Percentiles rank a stretch among this genome's conserved stretches.
Conservation (phyloP, 179 eudicot genomes). For the Gypsophila paniculata region DNA sequence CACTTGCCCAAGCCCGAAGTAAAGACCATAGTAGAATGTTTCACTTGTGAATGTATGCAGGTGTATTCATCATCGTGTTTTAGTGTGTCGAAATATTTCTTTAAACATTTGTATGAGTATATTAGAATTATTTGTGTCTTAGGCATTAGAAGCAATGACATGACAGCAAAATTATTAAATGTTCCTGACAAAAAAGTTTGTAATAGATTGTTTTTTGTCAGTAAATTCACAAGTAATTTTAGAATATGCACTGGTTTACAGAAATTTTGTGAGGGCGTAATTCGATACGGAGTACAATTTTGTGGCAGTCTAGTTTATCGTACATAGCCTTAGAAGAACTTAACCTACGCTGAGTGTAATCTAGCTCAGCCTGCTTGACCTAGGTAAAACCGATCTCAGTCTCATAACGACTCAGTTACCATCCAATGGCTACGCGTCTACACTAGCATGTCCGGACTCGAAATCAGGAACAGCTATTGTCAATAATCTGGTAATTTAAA, state of each 20-base stretch:
- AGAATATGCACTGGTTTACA: not conserved
- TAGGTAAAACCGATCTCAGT: too few species aligned
- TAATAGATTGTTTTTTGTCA: not conserved
- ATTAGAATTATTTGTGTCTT: not conserved
- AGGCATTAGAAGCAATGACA: not conserved
- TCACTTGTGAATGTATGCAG: constrained; percentile 7
- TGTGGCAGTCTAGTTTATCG: not conserved
- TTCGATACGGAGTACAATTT: not conserved
- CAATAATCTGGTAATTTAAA: not conserved
- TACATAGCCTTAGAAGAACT: not conserved
- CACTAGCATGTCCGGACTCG: not conserved
- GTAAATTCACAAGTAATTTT: constrained; percentile 1
- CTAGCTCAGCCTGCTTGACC: too few species aligned
- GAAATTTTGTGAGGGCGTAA: not conserved
- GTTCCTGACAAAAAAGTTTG: not conserved
- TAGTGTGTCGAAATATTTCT: not conserved
- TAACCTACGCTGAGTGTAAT: not conserved
- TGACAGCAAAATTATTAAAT: not conserved
- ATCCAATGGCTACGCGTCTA: too few species aligned
- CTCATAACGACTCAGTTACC: too few species aligned
- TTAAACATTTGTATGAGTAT: not conserved
- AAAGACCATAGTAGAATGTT: not conserved
- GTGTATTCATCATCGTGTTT: not conserved
- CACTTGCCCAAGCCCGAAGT: too few species aligned
- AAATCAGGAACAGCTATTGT: not conserved